These are phyloP conservation scores for Fraxinus anomala DNA, from an alignment of 257 asterid species.

Conservation along the genomic window DNA sequence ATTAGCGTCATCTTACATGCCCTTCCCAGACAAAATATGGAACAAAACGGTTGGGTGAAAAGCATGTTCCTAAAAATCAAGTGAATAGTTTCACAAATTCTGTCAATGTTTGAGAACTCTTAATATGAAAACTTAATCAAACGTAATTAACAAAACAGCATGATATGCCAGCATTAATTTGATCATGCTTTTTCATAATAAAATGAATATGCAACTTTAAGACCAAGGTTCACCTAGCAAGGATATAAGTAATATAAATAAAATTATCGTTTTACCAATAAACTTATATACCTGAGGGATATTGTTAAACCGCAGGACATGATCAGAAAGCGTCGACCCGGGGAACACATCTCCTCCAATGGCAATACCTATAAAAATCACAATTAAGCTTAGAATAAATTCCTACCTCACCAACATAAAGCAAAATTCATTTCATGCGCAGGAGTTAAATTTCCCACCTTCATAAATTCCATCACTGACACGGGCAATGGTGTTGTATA, in stretches of 20 bases:
- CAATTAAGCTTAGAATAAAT: constrained; percentile 3
- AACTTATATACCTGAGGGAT: constrained; percentile 77
- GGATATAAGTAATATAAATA: too few species aligned
- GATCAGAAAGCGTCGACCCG: constrained; percentile 98
- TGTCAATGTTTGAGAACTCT: background rate
- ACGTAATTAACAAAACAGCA: background rate
- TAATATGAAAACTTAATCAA: background rate
- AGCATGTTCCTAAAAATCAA: constrained; percentile 11
- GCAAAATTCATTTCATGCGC: constrained; percentile 10
- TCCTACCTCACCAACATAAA: constrained; percentile 12
- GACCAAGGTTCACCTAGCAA: background rate
- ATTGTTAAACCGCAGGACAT: constrained; percentile 94
- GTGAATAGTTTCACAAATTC: background rate
- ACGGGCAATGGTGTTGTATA: constrained; percentile 94
- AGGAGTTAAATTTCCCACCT: constrained; percentile 51
- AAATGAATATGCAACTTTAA: background rate
- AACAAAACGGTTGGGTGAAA: background rate
- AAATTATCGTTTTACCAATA: background rate
- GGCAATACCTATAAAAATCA: constrained; percentile 74
- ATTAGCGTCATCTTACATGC: constrained; percentile 1
- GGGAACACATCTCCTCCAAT: constrained; percentile 99
- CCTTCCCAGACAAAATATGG: constrained; percentile 17
- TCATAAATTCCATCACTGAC: constrained; percentile 98
- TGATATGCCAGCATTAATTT: background rate
- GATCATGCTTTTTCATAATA: background rate